Conservation (phyloP, 176 grass and related monocot species). For the Triticum timopheevii region DNA sequence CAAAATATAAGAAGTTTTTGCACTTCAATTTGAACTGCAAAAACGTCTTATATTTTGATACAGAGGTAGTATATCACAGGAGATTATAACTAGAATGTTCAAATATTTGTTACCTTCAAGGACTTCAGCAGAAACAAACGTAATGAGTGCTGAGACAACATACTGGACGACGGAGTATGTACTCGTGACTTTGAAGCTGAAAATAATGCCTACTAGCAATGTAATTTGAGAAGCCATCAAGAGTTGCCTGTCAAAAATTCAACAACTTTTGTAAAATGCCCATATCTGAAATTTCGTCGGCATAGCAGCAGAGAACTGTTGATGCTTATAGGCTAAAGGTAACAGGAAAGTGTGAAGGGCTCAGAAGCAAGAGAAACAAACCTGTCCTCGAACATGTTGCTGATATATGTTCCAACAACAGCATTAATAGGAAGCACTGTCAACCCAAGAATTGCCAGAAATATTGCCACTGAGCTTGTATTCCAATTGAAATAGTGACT, state of each 20-base stretch:
- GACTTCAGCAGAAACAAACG: conserved; percentile 94
- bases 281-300: background rate
- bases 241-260: conserved; percentile 66
- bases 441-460: conserved; percentile 86
- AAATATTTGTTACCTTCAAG: conserved; percentile 77
- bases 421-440: conserved; percentile 96
- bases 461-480: conserved; percentile 87
- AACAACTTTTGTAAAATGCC: background rate
- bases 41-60: no score
- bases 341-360: background rate
- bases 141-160: conserved; percentile 67
- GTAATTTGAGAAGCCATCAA: conserved; percentile 79
- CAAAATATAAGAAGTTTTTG: no score
- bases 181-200: conserved; percentile 76
- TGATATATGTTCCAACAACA: conserved; percentile 92
- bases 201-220: conserved; percentile 69
- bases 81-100: background rate
- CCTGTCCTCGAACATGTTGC: conserved; percentile 99
- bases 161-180: conserved; percentile 71
- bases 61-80: no score
- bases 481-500: conserved; percentile 91
- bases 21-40: no score
- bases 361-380: conserved; percentile 30
- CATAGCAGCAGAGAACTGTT: background rate
- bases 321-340: background rate